Conservation (phyloP, 2,329 filamentous ascomycete genomes). For the Aureobasidium lini region DNA sequence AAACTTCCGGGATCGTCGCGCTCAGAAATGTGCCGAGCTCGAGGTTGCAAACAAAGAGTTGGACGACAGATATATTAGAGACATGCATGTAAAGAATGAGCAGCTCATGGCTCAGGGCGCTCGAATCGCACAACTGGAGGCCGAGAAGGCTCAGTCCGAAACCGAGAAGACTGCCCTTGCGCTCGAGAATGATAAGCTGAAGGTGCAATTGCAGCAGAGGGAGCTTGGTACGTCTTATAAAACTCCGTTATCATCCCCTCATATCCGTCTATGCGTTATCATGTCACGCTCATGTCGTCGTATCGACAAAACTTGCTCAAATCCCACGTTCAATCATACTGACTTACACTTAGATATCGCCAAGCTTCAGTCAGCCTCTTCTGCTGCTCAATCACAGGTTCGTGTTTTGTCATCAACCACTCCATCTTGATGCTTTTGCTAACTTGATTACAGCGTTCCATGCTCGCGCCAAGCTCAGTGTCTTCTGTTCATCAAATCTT, state of each 20-base stretch:
- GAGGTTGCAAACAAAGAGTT: slow-evolving; percentile 39
- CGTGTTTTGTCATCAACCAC: no score
- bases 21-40: slow-evolving; percentile 69
- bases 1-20: slow-evolving; percentile 80
- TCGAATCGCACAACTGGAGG: neutral
- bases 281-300: no score
- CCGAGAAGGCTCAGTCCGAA: neutral
- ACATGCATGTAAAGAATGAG: neutral
- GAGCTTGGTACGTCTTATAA: slow-evolving; percentile 1
- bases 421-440: neutral
- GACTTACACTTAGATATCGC: neutral
- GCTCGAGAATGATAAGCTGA: neutral
- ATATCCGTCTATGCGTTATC: neutral
- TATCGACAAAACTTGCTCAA: neutral
- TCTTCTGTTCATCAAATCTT: slow-evolving; percentile 1
- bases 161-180: neutral
- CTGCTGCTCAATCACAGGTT: neutral
- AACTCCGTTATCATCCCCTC: neutral
- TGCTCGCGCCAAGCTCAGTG: neutral
- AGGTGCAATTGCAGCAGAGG: neutral
- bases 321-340: neutral
- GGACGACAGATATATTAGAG: slow-evolving; percentile 36
- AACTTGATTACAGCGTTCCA: neutral
- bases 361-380: neutral
- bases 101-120: neutral